Evolutionary conservation across 1,284 basidiomycete species (phyloP).

Genomic region (Ustilago nuda): DNA sequence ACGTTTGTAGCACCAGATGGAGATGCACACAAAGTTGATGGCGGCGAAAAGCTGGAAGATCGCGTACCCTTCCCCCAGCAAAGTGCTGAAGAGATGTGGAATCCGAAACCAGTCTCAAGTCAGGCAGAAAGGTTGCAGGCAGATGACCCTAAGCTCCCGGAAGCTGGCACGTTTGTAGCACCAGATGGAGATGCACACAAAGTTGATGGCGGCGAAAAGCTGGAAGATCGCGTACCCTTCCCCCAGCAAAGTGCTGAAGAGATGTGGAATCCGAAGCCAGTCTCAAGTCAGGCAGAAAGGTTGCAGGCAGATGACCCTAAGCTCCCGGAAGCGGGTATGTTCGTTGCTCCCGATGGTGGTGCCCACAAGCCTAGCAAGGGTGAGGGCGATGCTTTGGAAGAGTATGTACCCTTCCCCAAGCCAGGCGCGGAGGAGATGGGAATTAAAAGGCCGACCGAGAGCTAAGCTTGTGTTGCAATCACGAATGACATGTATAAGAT

Average conservation of each 20-base stretch:
- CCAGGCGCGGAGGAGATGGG: slow-evolving; percentile 23
- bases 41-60: not conserved
- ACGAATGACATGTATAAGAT: not conserved
- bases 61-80: slow-evolving; percentile 6
- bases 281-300: not conserved
- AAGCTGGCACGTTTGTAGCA: not conserved
- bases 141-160: not conserved
- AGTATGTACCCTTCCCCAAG: slow-evolving; percentile 23
- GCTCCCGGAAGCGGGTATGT: slow-evolving; percentile 18
- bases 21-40: not conserved
- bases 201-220: not conserved
- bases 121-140: not conserved
- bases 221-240: slow-evolving; percentile 10
- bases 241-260: slow-evolving; percentile 9
- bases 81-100: not conserved
- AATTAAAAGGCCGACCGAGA: slow-evolving; percentile 9
- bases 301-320: slow-evolving; percentile 14
- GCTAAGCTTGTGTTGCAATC: not conserved
- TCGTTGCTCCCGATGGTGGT: slow-evolving; percentile 18
- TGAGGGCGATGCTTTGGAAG: slow-evolving; percentile 1
- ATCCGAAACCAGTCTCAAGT: not conserved
- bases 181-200: not conserved
- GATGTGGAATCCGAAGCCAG: slow-evolving; percentile 6
- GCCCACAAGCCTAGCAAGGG: not conserved
- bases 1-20: not conserved